Evolutionary conservation across 495 filamentous ascomycete genomes (phyloP), one percentile per base, ranked within the genome.

Genomic region (Eremomyces bilateralis): DNA sequence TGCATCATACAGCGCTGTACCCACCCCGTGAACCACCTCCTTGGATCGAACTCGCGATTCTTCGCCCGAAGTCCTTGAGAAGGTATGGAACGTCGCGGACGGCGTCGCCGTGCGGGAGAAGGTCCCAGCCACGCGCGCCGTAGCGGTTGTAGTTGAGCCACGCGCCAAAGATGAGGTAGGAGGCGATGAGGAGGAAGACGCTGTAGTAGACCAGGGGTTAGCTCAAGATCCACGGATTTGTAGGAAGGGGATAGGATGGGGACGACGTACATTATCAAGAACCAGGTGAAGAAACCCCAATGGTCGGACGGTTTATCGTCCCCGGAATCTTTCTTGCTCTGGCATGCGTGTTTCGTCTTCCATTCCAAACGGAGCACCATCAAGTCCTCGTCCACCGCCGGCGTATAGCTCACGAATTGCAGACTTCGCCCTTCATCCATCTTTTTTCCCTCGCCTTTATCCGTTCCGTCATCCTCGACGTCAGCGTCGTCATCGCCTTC

Each of bases 81-180:
- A 97, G 60, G 49, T 95, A 97, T 4, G 88, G 90, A 2, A 94
- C 47, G 41, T 97, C 88, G 34, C 84, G 70, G 46, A 97, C 74
- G 10, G 80, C 78, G 52, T 97, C 88, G 36, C 78, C 72, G 52
- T 95, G 90, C 0, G 88, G 88, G 8, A 95, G 65, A 10, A 95
- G 65, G 44, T 95, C 88, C 88, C 83, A 94, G 36, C 88, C 88
- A 15, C 88, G 66, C 29, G 82, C 82, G 18, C 83, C 84, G 52
- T 91, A 90, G 38, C 83, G 80, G 62, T 81, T 94, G 64, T 95
- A 95, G 60, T 95, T 95, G 44, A 95, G 73, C 88, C 88, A 97
- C 16, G 83, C 90, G 48, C 83, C 83, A 47, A 95, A 95, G 53
- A 97, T 93, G 42, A 97, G 73, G 55, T 97, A 97, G 15, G 90